Percentiles rank a stretch among this genome's conserved stretches.
Conservation (phyloP, 179 eudicot genomes). For the Monotropa hypopitys region DNA sequence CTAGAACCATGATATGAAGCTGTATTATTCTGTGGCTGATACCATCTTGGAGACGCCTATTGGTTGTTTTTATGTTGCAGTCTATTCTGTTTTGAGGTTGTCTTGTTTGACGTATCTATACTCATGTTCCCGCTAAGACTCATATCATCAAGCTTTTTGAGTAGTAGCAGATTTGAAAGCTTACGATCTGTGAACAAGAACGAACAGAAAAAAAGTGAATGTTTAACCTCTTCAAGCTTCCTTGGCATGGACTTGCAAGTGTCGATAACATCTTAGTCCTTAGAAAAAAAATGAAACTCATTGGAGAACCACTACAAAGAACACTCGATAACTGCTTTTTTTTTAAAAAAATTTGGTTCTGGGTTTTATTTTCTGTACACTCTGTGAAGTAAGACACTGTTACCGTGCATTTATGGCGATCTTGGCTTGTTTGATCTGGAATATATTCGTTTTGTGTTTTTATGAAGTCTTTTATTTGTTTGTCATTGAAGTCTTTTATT, state of each 20-base stretch:
- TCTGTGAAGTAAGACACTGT: not conserved
- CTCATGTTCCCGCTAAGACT: not conserved
- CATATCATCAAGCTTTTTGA: not conserved
- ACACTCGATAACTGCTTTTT: not conserved
- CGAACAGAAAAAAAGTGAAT: not conserved
- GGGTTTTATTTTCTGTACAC: not conserved
- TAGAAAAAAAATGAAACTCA: not conserved
- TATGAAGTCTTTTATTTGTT: not conserved
- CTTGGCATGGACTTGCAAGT: not conserved
- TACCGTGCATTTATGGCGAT: not conserved
- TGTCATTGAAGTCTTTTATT: constrained; percentile 7
- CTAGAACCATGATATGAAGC: not conserved
- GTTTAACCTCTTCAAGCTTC: not conserved
- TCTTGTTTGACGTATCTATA: not conserved
- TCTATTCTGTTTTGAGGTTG: not conserved
- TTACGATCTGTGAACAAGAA: not conserved
- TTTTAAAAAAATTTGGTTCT: not conserved
- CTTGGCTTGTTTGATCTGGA: constrained; percentile 7
- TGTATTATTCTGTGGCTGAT: not conserved
- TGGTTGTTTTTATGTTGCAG: not conserved
- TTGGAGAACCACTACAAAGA: not conserved
- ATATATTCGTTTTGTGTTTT: not conserved
- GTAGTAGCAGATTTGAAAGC: not conserved
- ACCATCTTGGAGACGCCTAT: not conserved
- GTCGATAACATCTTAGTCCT: not conserved